Evolutionary conservation across 139 green algal species (phyloP).

Genomic region (Tetratostichococcus sp.): DNA sequence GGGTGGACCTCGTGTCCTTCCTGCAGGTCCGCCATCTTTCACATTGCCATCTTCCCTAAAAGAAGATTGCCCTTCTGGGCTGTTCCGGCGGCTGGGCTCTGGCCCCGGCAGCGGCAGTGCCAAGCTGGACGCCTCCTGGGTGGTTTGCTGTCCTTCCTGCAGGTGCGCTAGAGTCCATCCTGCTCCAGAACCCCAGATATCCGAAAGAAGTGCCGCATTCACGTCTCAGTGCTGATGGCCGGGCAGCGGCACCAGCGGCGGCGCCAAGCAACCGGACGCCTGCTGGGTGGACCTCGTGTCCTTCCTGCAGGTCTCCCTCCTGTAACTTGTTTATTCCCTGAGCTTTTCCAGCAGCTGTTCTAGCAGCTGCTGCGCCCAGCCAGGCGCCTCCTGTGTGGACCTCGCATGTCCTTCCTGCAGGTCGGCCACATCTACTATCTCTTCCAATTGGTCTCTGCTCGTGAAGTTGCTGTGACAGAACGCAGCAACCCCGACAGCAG

Average conservation of each 20-base stretch:
- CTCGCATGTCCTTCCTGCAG: background rate
- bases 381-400: background rate
- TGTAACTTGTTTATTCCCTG: constrained; percentile 80
- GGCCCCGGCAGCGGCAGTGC: background rate
- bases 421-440: too few relatives aligned
- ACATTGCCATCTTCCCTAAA: too few relatives aligned
- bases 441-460: too few relatives aligned
- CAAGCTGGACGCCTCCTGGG: background rate
- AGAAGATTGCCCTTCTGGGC: constrained; percentile 32
- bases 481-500: too few relatives aligned
- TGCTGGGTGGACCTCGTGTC: constrained; percentile 81
- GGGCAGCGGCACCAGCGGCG: too few relatives aligned
- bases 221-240: too few relatives aligned
- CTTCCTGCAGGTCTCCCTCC: constrained; percentile 64
- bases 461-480: too few relatives aligned
- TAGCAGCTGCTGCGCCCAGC: background rate
- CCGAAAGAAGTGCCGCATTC: too few relatives aligned
- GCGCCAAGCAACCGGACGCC: constrained; percentile 2
- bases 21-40: constrained; percentile 3
- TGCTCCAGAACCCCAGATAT: too few relatives aligned
- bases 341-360: constrained; percentile 75
- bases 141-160: background rate
- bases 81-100: constrained; percentile 72
- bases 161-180: background rate
- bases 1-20: background rate